Percentiles rank a stretch among this genome's conserved stretches.
These are phyloP conservation scores for Pichia ethanolica DNA, from an alignment of 805 yeast species.

Conservation along the genomic window DNA sequence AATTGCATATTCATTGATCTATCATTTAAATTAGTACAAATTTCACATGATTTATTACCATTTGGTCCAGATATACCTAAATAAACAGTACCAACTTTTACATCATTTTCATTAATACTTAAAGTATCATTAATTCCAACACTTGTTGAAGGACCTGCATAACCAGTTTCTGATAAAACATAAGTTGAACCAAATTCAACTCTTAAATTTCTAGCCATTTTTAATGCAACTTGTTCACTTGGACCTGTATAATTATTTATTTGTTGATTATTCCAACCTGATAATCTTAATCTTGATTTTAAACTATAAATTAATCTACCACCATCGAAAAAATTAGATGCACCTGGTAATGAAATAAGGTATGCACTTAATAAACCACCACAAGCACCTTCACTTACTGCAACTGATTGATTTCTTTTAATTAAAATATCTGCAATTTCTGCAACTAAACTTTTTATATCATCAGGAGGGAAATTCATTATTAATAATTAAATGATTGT, in stretches of 20 bases:
- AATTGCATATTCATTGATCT: slow-evolving; percentile 66
- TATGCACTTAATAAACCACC: slow-evolving; percentile 83
- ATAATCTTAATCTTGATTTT: slow-evolving; percentile 61
- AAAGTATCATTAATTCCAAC: slow-evolving; percentile 31
- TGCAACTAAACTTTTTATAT: slow-evolving; percentile 41
- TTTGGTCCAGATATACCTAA: slow-evolving; percentile 64
- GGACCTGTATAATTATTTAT: slow-evolving; percentile 76
- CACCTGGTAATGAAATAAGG: slow-evolving; percentile 77
- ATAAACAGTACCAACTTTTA: slow-evolving; percentile 58
- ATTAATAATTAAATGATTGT: no score
- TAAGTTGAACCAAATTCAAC: slow-evolving; percentile 79
- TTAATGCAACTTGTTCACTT: slow-evolving; percentile 61
- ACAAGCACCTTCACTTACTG: slow-evolving; percentile 84
- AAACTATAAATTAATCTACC: slow-evolving; percentile 76
- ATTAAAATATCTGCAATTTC: slow-evolving; percentile 52
- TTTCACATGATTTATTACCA: slow-evolving; percentile 41
- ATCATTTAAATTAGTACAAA: slow-evolving; percentile 39
- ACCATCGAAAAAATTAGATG: slow-evolving; percentile 76
- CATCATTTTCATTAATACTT: slow-evolving; percentile 21
- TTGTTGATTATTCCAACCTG: slow-evolving; percentile 74
- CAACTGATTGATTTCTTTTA: slow-evolving; percentile 52
- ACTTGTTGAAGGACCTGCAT: slow-evolving; percentile 67
- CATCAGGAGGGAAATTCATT: slow-evolving; percentile 54
- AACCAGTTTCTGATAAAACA: slow-evolving; percentile 79
- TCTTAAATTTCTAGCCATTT: slow-evolving; percentile 70